Evolutionary conservation across 768 basidiomycete species (phyloP), one percentile per base, ranked within the genome.

Genomic region (Boletus patriciae): DNA sequence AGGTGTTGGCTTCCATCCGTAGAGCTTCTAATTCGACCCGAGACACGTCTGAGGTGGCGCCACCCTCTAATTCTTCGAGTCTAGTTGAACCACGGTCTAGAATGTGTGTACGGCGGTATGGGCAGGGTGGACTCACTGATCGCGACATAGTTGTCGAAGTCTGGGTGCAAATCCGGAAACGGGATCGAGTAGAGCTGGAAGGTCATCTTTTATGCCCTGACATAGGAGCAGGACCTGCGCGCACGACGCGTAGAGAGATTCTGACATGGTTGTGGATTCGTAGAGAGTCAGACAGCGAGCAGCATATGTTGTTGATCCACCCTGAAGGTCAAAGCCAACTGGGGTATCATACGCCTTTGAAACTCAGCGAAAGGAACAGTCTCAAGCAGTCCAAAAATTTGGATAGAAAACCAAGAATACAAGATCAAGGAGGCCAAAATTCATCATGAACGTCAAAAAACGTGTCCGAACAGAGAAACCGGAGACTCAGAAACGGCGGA

Each of bases 1-100:
- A 95, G 1, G 92, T 92, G 69, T 88, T 86, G 45, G 84, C 80
- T 67, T 94, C 92, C 69, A 93, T 77, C 11, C 81, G 78, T 51
- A 92, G 70, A 1, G 84, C 74, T 25, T 87, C 86, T 0, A 87
- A 61, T 62, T 88, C 87, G 27, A 83, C 79, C 38, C 66, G 73
- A 18, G 78, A 73, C 25, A 71, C 62, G 25, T 66, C 76, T 47
- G 36, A 70, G 67, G 58, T 77, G 71, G 36, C 63, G 55, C 33
- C 67, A 62, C 34, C 83, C 80, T 69, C 83, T 73, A 40, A 77
- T 58, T 87, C 84, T 53, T 73, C 73, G 31, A 88, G 72, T 61
- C 86, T 87, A 49, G 43, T 29, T 46, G 49, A 62, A 51, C 13
- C 38, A 38, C 8, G 16, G 49, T 57, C 43, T 33, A 27, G 37